A percentile compares a stretch with the other conserved stretches of the same genome.
Evolutionary conservation across 139 green algal genomes (phyloP).

Genomic region (Tetradesmus obliquus): DNA sequence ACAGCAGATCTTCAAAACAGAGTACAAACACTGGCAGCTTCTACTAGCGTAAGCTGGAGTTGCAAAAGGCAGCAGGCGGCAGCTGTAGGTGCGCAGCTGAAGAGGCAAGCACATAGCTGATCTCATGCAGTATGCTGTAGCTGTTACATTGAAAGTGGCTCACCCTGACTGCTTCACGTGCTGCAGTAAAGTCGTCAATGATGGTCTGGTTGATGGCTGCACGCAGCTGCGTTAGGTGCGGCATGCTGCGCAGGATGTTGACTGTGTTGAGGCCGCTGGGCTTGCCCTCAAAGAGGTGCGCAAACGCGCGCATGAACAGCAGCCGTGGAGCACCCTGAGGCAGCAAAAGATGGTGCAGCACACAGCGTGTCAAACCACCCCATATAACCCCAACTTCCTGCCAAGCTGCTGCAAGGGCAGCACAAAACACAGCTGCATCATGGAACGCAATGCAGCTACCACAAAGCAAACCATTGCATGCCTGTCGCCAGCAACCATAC

Average conservation of each 20-base stretch:
- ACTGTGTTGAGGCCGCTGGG: conserved; percentile 72
- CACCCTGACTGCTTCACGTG: conserved; percentile 35
- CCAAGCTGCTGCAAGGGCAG: no score
- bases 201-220: conserved; percentile 51
- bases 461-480: no score
- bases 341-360: background rate
- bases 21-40: no score
- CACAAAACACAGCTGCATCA: no score
- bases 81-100: background rate
- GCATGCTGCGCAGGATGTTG: conserved; percentile 70
- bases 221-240: conserved; percentile 58
- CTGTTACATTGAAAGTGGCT: background rate
- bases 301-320: conserved; percentile 81
- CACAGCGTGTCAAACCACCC: background rate
- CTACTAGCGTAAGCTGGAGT: no score
- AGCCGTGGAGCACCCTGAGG: conserved; percentile 66
- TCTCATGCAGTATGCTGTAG: background rate
- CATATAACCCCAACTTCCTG: no score
- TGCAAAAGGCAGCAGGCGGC: no score
- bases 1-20: background rate
- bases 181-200: conserved; percentile 56
- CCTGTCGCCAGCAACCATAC: no score
- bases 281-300: conserved; percentile 74
- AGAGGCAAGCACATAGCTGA: background rate
- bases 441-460: no score